Evolutionary conservation across 768 basidiomycete species (phyloP), one percentile per base, ranked within the genome.

Genomic region (Amanita subjunquillea): DNA sequence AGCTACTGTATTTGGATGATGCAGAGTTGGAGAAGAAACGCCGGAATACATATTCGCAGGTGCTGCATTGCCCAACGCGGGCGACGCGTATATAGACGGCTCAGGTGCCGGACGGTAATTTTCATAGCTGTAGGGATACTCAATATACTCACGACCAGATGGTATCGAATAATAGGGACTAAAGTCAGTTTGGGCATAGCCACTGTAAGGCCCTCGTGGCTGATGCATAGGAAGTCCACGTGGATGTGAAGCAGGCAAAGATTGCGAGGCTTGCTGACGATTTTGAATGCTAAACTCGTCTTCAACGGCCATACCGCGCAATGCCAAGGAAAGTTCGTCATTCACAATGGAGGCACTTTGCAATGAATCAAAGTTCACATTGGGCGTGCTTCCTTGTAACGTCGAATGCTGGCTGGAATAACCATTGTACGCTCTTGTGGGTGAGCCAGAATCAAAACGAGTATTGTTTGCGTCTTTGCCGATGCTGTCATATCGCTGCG

Each of bases 41-140:
- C 68, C 67, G 55, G 75, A 69, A 64, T 85, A 85, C 57, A 80
- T 56, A 60, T 61, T 71, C 45, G 73, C 68, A 46, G 72, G 66
- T 45, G 76, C 67, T 51, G 69, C 67, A 57, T 66, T 68, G 57
- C 66, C 74, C 53, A 77, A 61, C 32, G 72, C 74, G 36, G 73
- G 69, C 43, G 74, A 73, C 25, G 69, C 64, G 67, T 81, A 85
- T 54, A 78, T 55, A 40, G 77, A 68, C 8, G 74, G 72, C 53
- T 83, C 82, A 30, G 73, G 56, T 9, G 70, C 66, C 49, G 64
- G 66, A 44, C 60, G 58, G 51, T 62, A 62, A 1, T 60, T 55
- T 54, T 74, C 76, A 62, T 81, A 83, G 52, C 72, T 73, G 62
- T 82, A 82, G 39, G 73, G 69, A 66, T 77, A 82, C 50, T 83